Percentiles rank a stretch among this genome's conserved stretches.
Conservation (phyloP, 2,329 filamentous ascomycete genomes). For the Fusarium domesticum region DNA sequence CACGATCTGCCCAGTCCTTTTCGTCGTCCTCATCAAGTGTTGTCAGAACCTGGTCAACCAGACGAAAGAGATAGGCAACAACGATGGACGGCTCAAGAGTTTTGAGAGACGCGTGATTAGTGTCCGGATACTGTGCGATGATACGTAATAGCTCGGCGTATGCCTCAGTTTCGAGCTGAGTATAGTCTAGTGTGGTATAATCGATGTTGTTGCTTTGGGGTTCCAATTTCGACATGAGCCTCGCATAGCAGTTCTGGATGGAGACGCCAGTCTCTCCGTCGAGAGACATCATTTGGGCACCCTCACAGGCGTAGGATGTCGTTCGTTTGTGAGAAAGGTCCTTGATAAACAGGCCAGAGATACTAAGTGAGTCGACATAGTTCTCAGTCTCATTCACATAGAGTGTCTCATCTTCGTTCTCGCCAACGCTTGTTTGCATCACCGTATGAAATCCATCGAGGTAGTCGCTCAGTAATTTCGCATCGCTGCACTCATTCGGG, state of each 20-base stretch:
- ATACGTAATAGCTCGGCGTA: slow-evolving; percentile 46
- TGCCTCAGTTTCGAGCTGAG: slow-evolving; percentile 15
- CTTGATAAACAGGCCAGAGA: slow-evolving; percentile 22
- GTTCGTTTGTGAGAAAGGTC: slow-evolving; percentile 28
- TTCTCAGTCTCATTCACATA: slow-evolving; percentile 13
- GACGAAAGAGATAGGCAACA: slow-evolving; percentile 53
- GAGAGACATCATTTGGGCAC: slow-evolving; percentile 33
- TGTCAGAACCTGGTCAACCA: slow-evolving; percentile 13
- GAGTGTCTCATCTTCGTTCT: slow-evolving; percentile 6
- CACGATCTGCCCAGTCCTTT: slow-evolving; percentile 31
- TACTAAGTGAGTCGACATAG: slow-evolving; percentile 8
- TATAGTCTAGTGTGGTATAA: slow-evolving; percentile 12
- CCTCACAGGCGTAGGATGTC: slow-evolving; percentile 22
- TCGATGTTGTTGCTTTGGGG: slow-evolving; percentile 5
- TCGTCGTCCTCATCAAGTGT: slow-evolving; percentile 53
- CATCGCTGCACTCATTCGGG: slow-evolving; percentile 11
- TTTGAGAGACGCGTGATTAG: slow-evolving; percentile 60
- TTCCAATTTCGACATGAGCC: slow-evolving; percentile 10
- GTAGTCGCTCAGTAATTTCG: slow-evolving; percentile 22
- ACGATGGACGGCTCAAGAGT: slow-evolving; percentile 65
- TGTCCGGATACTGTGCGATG: slow-evolving; percentile 63
- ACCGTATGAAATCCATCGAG: slow-evolving; percentile 11
- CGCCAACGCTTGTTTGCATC: background rate
- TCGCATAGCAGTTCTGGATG: slow-evolving; percentile 26
- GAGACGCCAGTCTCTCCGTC: slow-evolving; percentile 16